phyloP scores from a whole-genome alignment of 768 basidiomycete genomes.

The Serendipita sp. region DNA sequence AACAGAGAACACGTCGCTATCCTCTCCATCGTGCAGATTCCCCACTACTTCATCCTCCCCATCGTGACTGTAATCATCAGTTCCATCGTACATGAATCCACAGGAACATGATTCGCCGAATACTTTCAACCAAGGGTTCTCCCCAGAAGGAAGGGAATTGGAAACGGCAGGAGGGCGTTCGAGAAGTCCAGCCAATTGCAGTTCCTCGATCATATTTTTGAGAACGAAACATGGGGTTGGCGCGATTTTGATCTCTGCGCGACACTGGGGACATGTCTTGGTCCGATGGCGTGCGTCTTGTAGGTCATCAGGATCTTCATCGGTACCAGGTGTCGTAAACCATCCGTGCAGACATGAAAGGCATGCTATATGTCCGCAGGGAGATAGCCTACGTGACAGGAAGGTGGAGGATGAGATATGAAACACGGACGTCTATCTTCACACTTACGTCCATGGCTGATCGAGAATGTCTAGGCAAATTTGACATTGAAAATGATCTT shows the following conservation, averaged over 20 bases:
- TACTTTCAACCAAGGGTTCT: neutral
- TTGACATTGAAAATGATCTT: neutral
- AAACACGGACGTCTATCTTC: no score
- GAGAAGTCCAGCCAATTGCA: neutral
- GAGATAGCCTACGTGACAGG: neutral
- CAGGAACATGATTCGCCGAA: neutral
- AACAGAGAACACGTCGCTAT: neutral
- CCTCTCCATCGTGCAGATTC: neutral
- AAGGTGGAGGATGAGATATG: neutral
- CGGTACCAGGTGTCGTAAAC: neutral
- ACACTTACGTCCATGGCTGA: neutral
- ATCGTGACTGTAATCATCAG: neutral
- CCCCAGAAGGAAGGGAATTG: neutral
- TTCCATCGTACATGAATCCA: neutral
- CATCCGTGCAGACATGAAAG: neutral
- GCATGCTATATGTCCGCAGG: neutral
- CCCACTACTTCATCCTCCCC: neutral
- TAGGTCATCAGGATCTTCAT: neutral
- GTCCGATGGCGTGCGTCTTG: neutral
- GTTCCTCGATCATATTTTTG: constrained; percentile 1
- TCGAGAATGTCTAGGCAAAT: neutral
- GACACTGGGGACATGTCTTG: constrained; percentile 2
- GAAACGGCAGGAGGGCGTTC: neutral
- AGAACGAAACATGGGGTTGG: neutral
- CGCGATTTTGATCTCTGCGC: neutral